Conservation (phyloP, 148 eudicot species). For the Cornus kousa region DNA sequence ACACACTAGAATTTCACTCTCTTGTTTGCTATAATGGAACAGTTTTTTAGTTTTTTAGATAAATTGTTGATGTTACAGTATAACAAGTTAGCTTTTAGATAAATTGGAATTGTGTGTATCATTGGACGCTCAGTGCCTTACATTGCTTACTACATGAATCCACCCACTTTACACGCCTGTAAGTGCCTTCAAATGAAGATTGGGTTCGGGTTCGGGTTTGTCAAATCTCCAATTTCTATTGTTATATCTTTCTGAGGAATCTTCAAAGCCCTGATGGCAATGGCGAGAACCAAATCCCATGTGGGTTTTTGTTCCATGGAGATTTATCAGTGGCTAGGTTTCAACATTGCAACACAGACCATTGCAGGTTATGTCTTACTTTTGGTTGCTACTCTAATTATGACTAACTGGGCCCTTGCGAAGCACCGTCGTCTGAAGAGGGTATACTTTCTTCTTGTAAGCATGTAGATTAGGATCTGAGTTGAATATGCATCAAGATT, state of each 20-base stretch:
- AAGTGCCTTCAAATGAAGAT: constrained; percentile 81
- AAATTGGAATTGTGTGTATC: constrained; percentile 68
- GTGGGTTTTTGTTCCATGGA: constrained; percentile 66
- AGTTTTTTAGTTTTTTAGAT: no score
- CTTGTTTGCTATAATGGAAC: no score
- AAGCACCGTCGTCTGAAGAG: constrained; percentile 86
- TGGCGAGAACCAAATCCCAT: constrained; percentile 88
- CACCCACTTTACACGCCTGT: constrained; percentile 94
- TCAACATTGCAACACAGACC: constrained; percentile 30
- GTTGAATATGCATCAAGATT: no score
- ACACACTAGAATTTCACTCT: no score
- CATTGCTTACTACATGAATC: constrained; percentile 88
- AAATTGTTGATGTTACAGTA: no score
- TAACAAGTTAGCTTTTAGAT: no score
- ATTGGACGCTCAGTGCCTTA: constrained; percentile 93
- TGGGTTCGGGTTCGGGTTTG: constrained; percentile 88
- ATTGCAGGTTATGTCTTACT: constrained; percentile 82
- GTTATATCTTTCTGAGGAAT: constrained; percentile 83
- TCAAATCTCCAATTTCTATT: constrained; percentile 86
- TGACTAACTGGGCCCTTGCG: constrained; percentile 98
- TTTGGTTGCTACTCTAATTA: constrained; percentile 78
- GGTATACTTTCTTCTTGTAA: constrained; percentile 33
- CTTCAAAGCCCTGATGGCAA: constrained; percentile 58
- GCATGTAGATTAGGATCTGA: no score
- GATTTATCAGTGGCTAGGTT: no score